phyloP scores from a whole-genome alignment of 2,329 filamentous ascomycete genomes.

The Paraphaeosphaeria minitans region DNA sequence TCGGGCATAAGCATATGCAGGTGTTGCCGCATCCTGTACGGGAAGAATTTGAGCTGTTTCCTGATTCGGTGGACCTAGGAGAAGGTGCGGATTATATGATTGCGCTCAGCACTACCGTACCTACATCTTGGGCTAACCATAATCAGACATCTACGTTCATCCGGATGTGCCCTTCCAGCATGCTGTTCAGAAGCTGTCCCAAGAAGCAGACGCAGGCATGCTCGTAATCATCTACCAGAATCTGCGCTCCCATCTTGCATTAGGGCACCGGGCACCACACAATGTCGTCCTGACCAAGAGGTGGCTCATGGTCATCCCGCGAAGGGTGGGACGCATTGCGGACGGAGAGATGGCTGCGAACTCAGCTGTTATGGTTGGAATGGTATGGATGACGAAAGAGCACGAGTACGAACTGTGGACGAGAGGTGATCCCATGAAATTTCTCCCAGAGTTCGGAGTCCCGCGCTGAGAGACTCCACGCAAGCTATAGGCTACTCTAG shows the following conservation, averaged over 20 bases:
- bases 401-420: slow-evolving; percentile 9
- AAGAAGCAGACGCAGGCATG: neutral
- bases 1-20: slow-evolving; percentile 13
- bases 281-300: slow-evolving; percentile 7
- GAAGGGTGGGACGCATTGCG: slow-evolving; percentile 2
- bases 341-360: slow-evolving; percentile 4
- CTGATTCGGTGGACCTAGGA: neutral
- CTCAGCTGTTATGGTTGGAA: slow-evolving; percentile 10
- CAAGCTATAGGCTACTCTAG: neutral
- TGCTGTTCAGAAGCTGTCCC: slow-evolving; percentile 1
- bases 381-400: slow-evolving; percentile 10
- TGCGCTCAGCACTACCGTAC: neutral
- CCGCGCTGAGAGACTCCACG: neutral
- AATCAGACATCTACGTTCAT: neutral
- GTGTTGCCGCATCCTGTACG: slow-evolving; percentile 5
- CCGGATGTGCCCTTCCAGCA: slow-evolving; percentile 7
- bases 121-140: neutral
- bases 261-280: neutral
- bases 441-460: slow-evolving; percentile 6
- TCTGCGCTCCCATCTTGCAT: neutral
- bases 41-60: slow-evolving; percentile 5
- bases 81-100: neutral
- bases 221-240: neutral
- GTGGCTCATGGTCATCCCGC: slow-evolving; percentile 9
- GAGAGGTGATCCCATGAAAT: slow-evolving; percentile 3